Conservation (phyloP, 179 eudicot genomes). For the Spergularia azorica region DNA sequence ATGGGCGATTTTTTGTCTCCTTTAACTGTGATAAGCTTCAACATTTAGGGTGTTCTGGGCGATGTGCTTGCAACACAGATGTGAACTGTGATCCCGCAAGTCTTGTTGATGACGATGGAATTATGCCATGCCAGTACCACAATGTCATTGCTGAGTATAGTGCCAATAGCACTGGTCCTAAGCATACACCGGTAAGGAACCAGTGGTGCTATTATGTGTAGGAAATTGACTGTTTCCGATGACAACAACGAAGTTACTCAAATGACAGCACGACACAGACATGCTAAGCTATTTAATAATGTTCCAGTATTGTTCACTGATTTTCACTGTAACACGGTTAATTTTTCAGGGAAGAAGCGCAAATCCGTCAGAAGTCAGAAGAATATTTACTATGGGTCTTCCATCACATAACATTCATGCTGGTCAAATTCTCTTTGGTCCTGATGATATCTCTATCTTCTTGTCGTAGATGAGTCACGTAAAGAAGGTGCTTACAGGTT, state of each 20-base stretch:
- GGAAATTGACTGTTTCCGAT: not conserved
- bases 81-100: slow-evolving; percentile 31
- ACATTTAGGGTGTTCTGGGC: slow-evolving; percentile 22
- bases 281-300: not conserved
- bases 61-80: slow-evolving; percentile 29
- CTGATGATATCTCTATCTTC: slow-evolving; percentile 24
- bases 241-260: not conserved
- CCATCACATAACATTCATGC: slow-evolving; percentile 23
- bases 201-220: not conserved
- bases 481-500: slow-evolving; percentile 7
- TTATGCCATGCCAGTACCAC: slow-evolving; percentile 31
- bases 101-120: slow-evolving; percentile 12
- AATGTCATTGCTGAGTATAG: slow-evolving; percentile 27
- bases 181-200: slow-evolving; percentile 15
- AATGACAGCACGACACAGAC: not conserved
- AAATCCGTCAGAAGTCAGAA: slow-evolving; percentile 29
- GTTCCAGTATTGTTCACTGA: not conserved
- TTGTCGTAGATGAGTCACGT: slow-evolving; percentile 1
- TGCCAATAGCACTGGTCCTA: not conserved
- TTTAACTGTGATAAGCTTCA: slow-evolving; percentile 28
- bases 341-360: slow-evolving; percentile 17
- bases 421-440: slow-evolving; percentile 31
- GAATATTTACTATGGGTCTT: slow-evolving; percentile 33
- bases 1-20: slow-evolving; percentile 27
- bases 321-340: not conserved